A percentile compares a stretch with the other conserved stretches of the same genome.
These are phyloP conservation scores for Parasitella parasitica DNA, from an alignment of 371 early-diverging fungal genomes.

Conservation along the genomic window DNA sequence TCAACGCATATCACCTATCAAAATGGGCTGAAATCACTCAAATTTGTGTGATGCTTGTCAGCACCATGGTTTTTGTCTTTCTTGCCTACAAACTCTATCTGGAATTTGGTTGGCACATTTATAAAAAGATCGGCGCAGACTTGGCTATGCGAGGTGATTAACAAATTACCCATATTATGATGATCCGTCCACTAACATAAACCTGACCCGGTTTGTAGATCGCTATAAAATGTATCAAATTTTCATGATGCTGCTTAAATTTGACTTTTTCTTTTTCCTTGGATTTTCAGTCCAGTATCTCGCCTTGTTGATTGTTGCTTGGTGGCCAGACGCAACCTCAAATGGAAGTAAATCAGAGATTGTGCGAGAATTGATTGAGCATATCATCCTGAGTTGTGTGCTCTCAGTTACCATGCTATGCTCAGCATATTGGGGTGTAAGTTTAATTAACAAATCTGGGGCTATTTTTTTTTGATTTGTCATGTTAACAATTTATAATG, in stretches of 20 bases:
- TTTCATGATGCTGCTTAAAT: conserved; percentile 84
- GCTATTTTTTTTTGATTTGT: conserved; percentile 49
- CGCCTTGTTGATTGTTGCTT: conserved; percentile 64
- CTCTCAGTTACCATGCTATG: conserved; percentile 68
- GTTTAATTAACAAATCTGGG: conserved; percentile 31
- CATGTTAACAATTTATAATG: conserved; percentile 23
- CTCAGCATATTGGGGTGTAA: conserved; percentile 77
- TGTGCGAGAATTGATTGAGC: conserved; percentile 39
- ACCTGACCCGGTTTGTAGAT: conserved; percentile 38
- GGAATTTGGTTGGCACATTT: conserved; percentile 80
- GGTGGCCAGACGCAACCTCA: conserved; percentile 38
- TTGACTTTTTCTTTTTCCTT: conserved; percentile 86
- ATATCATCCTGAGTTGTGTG: conserved; percentile 78
- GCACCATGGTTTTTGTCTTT: conserved; percentile 34
- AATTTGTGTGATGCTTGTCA: conserved; percentile 42
- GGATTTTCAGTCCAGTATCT: conserved; percentile 88
- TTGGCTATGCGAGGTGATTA: conserved; percentile 70
- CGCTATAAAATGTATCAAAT: conserved; percentile 86
- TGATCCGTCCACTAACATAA: not conserved
- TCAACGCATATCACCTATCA: conserved; percentile 32
- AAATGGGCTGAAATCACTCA: conserved; percentile 52
- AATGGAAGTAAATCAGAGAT: conserved; percentile 59
- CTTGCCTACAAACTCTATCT: conserved; percentile 48
- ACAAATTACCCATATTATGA: not conserved
- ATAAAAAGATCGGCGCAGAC: conserved; percentile 91